Evolutionary conservation across 2,329 filamentous ascomycete genomes (phyloP), one percentile per base, ranked within the genome.

Genomic region (Acrodontium crateriforme): DNA sequence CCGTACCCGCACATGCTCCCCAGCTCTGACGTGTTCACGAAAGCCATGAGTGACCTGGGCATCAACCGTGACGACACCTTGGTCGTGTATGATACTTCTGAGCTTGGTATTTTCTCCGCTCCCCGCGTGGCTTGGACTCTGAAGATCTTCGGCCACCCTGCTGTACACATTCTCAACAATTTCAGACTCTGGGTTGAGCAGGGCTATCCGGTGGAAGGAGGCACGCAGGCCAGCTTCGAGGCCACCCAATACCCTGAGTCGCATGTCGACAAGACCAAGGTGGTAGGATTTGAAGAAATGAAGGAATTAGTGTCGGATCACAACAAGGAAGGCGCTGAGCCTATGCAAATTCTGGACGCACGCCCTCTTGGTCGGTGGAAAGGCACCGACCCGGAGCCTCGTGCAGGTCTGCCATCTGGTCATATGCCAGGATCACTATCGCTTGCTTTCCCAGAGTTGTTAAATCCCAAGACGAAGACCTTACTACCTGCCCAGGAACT

Each of bases 1-100:
- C 79, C 82, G 1, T 95, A 93, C 52, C 87, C 89, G 6, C 89
- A 98, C 54, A 98, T 98, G 89, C 71, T 98, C 3, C 89, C 89
- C 3, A 76, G 69, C 6, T 66, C 80, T 19, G 74, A 80, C 46
- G 67, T 72, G 28, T 95, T 98, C 50, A 80, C 82, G 24, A 70
- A 76, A 29, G 82, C 85, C 22, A 91, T 98, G 85, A 77, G 79
- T 43, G 71, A 78, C 40, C 60, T 98, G 26, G 89, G 89, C 6
- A 89, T 98, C 40, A 71, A 74, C 31, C 72, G 74, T 37, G 82
- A 94, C 41, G 89, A 98, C 41, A 79, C 74, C 18, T 71, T 98
- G 3, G 89, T 98, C 1, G 82, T 98, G 4, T 98, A 98, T 50
- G 89, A 98, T 52, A 78, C 74, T 16, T 77, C 82, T 37, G 85